phyloP scores from a whole-genome alignment of 306 rosid species.

The Delonix regia region DNA sequence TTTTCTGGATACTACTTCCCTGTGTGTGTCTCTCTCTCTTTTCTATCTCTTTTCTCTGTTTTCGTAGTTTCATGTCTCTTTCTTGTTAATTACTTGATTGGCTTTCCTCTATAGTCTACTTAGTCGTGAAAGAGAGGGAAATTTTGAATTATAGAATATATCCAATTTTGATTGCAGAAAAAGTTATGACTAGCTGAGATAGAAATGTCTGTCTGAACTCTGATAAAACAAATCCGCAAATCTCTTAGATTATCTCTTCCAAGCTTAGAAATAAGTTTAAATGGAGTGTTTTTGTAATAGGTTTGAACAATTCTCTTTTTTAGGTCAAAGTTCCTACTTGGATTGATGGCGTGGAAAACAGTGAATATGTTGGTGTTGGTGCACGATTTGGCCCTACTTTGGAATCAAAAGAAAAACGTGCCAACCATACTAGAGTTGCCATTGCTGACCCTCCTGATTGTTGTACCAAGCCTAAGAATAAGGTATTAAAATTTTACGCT shows the following conservation, averaged over 20 bases:
- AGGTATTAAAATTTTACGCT: constrained; percentile 51
- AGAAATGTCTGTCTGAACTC: constrained; percentile 1
- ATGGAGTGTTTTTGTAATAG: not conserved
- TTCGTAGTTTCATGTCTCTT: not conserved
- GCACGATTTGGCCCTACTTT: constrained; percentile 91
- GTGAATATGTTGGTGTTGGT: constrained; percentile 91
- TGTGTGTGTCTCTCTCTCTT: not conserved
- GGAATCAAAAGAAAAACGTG: constrained; percentile 90
- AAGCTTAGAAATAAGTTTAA: constrained; percentile 12
- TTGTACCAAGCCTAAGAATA: constrained; percentile 65
- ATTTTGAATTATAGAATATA: not conserved
- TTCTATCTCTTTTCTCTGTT: not conserved
- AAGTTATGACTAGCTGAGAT: not conserved
- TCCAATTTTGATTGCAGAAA: not conserved
- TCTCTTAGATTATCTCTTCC: constrained; percentile 6
- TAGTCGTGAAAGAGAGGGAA: constrained; percentile 15
- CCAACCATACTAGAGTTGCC: constrained; percentile 84
- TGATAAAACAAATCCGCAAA: constrained; percentile 8
- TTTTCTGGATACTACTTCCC: too few species aligned
- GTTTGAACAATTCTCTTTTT: constrained; percentile 22
- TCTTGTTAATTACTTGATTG: not conserved
- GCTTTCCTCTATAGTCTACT: not conserved
- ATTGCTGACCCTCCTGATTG: constrained; percentile 98
- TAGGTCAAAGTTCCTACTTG: constrained; percentile 94
- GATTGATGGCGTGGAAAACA: constrained; percentile 64